phyloP scores from a whole-genome alignment of 192 early-diverging fungal species.

The Martensiomyces pterosporus region DNA sequence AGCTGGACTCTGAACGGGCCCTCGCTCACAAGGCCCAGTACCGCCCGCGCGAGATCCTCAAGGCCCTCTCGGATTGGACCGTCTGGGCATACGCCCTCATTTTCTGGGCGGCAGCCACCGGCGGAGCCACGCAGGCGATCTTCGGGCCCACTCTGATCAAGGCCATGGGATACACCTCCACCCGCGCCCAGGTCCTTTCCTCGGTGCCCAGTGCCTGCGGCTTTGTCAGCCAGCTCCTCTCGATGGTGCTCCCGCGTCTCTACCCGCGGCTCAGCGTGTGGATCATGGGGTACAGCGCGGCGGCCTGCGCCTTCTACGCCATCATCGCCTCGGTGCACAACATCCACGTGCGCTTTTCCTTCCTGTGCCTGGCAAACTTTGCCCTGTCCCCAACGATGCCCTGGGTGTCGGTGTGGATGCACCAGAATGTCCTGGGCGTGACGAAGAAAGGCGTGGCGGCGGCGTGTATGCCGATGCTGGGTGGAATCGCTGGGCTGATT shows the following conservation, averaged over 20 bases:
- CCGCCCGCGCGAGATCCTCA: slow-evolving; percentile 21
- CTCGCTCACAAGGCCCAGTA: slow-evolving; percentile 15
- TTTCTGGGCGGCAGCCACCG: slow-evolving; percentile 41
- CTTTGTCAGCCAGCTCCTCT: slow-evolving; percentile 31
- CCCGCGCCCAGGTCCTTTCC: slow-evolving; percentile 38
- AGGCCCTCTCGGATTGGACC: slow-evolving; percentile 38
- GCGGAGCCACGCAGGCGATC: slow-evolving; percentile 43
- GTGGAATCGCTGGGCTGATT: slow-evolving; percentile 49
- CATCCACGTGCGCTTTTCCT: slow-evolving; percentile 26
- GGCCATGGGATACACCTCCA: slow-evolving; percentile 48
- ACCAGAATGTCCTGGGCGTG: slow-evolving; percentile 56
- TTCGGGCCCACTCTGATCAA: slow-evolving; percentile 37
- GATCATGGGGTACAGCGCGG: slow-evolving; percentile 49
- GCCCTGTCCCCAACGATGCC: slow-evolving; percentile 49
- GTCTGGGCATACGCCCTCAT: slow-evolving; percentile 48
- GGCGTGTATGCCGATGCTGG: slow-evolving; percentile 47
- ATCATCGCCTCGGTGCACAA: slow-evolving; percentile 41
- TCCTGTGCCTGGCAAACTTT: slow-evolving; percentile 40
- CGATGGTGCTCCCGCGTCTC: slow-evolving; percentile 33
- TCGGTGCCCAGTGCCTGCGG: slow-evolving; percentile 44
- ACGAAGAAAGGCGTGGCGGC: slow-evolving; percentile 58
- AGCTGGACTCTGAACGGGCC: slow-evolving; percentile 37
- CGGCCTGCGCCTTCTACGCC: slow-evolving; percentile 51
- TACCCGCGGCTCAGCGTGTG: slow-evolving; percentile 27
- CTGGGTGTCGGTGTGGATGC: slow-evolving; percentile 53